Evolutionary conservation across 2,329 filamentous ascomycete genomes (phyloP).

Genomic region (Venturia carpophila): DNA sequence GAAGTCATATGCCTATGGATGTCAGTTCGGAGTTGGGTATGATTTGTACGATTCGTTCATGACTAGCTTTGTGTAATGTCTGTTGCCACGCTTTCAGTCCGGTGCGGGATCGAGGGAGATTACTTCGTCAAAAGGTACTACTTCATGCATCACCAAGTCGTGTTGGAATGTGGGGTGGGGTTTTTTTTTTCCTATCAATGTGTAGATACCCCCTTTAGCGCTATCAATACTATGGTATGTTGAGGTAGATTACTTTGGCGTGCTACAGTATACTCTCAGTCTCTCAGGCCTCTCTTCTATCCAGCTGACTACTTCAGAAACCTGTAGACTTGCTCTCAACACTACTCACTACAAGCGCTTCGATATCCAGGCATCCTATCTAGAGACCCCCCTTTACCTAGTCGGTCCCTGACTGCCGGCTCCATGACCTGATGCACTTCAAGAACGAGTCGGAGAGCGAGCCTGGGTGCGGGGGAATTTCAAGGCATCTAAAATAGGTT

Average conservation of each 20-base stretch:
- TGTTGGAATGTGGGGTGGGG: not conserved
- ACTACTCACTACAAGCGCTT: too few species aligned
- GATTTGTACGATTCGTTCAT: slow-evolving; percentile 6
- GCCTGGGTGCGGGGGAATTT: too few species aligned
- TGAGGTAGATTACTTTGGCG: not conserved
- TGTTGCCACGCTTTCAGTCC: slow-evolving; percentile 1
- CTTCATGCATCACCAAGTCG: not conserved
- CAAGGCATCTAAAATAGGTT: not conserved
- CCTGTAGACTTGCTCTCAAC: too few species aligned
- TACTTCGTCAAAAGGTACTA: not conserved
- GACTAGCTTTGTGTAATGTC: not conserved
- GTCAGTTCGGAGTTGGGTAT: not conserved
- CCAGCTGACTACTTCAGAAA: too few species aligned
- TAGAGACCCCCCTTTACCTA: too few species aligned
- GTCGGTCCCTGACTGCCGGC: too few species aligned
- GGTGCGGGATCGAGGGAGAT: not conserved
- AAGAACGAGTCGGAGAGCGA: too few species aligned
- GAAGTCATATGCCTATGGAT: not conserved
- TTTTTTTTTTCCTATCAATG: too few species aligned
- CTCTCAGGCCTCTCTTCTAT: not conserved
- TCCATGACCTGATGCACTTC: too few species aligned
- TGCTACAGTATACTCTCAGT: not conserved
- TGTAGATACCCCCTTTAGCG: slow-evolving; percentile 14
- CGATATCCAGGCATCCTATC: too few species aligned
- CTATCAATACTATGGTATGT: not conserved